A percentile compares a stretch with the other conserved stretches of the same genome.
Evolutionary conservation across 768 basidiomycete genomes (phyloP).

Genomic region (Boletus huronensis): DNA sequence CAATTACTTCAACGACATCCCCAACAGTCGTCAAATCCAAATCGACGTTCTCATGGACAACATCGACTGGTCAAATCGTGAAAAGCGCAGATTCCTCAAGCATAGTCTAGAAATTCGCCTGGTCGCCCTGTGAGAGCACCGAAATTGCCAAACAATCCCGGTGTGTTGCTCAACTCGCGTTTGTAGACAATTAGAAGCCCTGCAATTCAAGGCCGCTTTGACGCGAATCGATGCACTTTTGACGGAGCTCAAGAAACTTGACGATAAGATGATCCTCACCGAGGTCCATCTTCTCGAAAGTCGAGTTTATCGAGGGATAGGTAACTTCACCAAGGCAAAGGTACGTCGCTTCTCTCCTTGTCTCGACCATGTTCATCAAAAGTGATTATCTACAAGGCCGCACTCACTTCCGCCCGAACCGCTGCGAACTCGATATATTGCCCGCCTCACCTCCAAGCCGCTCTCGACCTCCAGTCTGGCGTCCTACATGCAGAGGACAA

Average conservation of each 20-base stretch:
- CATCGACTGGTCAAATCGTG: slow-evolving; percentile 85
- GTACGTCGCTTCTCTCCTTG: slow-evolving; percentile 35
- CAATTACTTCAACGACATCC: slow-evolving; percentile 80
- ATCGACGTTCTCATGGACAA: slow-evolving; percentile 86
- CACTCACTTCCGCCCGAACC: slow-evolving; percentile 85
- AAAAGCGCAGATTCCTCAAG: slow-evolving; percentile 94
- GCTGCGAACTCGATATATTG: slow-evolving; percentile 97
- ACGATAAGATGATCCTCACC: slow-evolving; percentile 97
- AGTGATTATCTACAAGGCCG: slow-evolving; percentile 47
- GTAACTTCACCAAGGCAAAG: slow-evolving; percentile 89
- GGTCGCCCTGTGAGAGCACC: slow-evolving; percentile 56
- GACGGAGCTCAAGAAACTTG: slow-evolving; percentile 85
- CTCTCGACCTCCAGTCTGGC: slow-evolving; percentile 67
- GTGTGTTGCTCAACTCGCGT: slow-evolving; percentile 3
- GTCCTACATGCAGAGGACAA: slow-evolving; percentile 95
- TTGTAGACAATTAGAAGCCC: slow-evolving; percentile 66
- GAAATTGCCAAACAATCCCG: background rate
- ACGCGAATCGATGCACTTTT: slow-evolving; percentile 82
- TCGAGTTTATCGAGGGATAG: slow-evolving; percentile 83
- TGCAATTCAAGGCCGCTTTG: slow-evolving; percentile 76
- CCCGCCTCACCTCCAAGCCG: slow-evolving; percentile 60
- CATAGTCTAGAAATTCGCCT: slow-evolving; percentile 91
- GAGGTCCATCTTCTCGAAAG: slow-evolving; percentile 96
- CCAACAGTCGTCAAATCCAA: slow-evolving; percentile 69
- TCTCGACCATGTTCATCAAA: background rate